A percentile compares a stretch with the other conserved stretches of the same genome.
Evolutionary conservation across 176 grass and related monocot genomes (phyloP).

Genomic region (Paspalum notatum): DNA sequence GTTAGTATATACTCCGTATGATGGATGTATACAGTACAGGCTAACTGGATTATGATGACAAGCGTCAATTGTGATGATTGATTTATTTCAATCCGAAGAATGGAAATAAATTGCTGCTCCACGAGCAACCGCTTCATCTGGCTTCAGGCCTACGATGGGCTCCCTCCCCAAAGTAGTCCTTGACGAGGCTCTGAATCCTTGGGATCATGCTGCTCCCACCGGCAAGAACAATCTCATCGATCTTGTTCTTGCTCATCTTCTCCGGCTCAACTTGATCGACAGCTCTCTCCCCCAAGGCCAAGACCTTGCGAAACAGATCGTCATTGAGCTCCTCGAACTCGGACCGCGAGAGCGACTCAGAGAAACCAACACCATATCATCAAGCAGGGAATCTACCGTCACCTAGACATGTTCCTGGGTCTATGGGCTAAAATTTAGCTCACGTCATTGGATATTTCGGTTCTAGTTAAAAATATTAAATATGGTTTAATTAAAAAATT

Average conservation of each 20-base stretch:
- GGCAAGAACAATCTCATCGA: conserved; percentile 10
- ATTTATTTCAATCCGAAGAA: background rate
- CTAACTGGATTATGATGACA: too few relatives aligned
- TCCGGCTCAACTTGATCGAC: background rate
- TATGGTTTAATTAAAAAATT: too few relatives aligned
- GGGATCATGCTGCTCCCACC: conserved; percentile 14
- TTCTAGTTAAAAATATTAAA: too few relatives aligned
- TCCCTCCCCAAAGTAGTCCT: background rate
- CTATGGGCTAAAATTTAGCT: too few relatives aligned
- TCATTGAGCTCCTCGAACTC: conserved; percentile 25
- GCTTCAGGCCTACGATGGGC: background rate
- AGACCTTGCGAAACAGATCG: background rate
- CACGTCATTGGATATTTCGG: too few relatives aligned
- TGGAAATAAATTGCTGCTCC: background rate
- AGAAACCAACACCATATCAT: background rate
- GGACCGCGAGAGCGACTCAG: background rate
- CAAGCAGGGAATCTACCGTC: background rate
- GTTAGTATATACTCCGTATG: too few relatives aligned
- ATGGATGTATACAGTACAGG: too few relatives aligned
- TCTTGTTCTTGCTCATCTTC: too few relatives aligned
- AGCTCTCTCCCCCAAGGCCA: background rate
- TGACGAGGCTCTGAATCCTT: background rate
- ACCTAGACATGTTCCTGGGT: conserved; percentile 3
- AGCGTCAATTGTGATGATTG: too few relatives aligned
- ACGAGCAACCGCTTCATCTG: background rate